A percentile compares a stretch with the other conserved stretches of the same genome.
Evolutionary conservation across 331 rosid genomes (phyloP).

Genomic region (Pyrus hybrid): DNA sequence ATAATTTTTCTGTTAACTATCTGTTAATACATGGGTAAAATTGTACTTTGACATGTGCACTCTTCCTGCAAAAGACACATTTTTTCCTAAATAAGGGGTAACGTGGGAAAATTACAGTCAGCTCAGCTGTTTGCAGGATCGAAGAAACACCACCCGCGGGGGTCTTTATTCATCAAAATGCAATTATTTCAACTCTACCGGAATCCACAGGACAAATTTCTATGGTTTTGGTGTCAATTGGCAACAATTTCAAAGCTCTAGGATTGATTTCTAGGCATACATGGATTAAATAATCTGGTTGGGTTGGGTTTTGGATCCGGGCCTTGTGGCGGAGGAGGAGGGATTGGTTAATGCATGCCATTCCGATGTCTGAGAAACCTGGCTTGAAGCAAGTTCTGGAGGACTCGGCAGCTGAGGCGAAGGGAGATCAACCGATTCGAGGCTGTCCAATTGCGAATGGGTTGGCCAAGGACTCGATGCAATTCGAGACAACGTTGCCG

Average conservation of each 20-base stretch:
- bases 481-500: neutral
- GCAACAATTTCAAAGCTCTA: neutral
- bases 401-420: slow-evolving; percentile 10
- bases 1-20: no score
- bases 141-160: no score
- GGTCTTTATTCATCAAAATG: no score
- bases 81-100: no score
- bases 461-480: slow-evolving; percentile 18
- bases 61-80: no score
- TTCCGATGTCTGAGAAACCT: slow-evolving; percentile 58
- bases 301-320: slow-evolving; percentile 25
- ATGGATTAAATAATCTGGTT: neutral
- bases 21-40: no score
- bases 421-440: slow-evolving; percentile 8
- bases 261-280: neutral
- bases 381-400: slow-evolving; percentile 18
- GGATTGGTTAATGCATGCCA: slow-evolving; percentile 27
- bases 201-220: neutral
- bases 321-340: slow-evolving; percentile 18
- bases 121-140: no score
- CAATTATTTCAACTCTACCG: no score
- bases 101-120: no score
- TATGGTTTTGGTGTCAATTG: neutral
- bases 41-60: no score
- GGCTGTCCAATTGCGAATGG: slow-evolving; percentile 9